Percentiles rank a stretch among this genome's conserved stretches.
These are phyloP conservation scores for Mesembryanthemum crystallinum DNA, from an alignment of 148 eudicot genomes.

Conservation along the genomic window DNA sequence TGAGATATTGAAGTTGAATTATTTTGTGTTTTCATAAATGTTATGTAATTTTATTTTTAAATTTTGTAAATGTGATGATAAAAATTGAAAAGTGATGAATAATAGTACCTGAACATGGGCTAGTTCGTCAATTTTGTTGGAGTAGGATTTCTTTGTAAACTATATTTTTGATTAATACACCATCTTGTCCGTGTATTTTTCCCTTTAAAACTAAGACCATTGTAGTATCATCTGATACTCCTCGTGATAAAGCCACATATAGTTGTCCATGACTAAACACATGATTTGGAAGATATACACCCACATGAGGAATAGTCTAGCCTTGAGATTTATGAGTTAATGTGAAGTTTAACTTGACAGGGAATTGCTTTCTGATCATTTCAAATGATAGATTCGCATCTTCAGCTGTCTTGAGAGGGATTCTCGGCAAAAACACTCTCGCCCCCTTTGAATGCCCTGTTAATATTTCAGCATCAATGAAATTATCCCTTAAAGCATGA, in stretches of 20 bases:
- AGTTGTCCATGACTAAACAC: too few species aligned
- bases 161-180: background rate
- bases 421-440: background rate
- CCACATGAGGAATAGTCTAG: background rate
- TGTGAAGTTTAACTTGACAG: background rate
- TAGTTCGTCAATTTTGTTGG: background rate
- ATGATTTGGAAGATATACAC: background rate
- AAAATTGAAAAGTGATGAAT: too few species aligned
- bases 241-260: background rate
- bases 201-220: background rate
- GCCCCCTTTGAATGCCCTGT: background rate
- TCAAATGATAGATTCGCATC: slow-evolving; percentile 1
- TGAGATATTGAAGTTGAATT: too few species aligned
- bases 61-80: too few species aligned
- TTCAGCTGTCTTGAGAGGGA: background rate
- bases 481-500: background rate
- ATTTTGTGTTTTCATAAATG: too few species aligned
- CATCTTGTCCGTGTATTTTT: background rate
- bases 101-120: too few species aligned
- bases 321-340: slow-evolving; percentile 5
- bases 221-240: background rate
- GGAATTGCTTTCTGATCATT: slow-evolving; percentile 7
- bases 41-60: too few species aligned
- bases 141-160: slow-evolving; percentile 1
- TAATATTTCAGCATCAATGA: background rate